Evolutionary conservation across 768 basidiomycete species (phyloP).

Genomic region (Dacryopinax primogenitus): DNA sequence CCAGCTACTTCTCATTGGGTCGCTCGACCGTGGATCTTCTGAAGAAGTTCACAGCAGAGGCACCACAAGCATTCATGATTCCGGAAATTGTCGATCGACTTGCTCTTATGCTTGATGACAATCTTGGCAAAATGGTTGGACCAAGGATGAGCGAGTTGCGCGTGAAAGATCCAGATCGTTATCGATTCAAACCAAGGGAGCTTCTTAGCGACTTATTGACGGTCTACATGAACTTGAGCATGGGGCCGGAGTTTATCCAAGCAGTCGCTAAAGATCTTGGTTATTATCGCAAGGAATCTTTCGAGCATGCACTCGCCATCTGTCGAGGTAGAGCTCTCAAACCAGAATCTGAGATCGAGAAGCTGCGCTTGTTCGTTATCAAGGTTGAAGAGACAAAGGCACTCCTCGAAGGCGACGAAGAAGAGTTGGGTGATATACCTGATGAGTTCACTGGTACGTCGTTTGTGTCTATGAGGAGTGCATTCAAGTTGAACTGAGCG

Average conservation of each 20-base stretch:
- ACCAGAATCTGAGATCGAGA: conserved; percentile 59
- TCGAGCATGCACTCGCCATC: conserved; percentile 61
- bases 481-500: conserved; percentile 13
- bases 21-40: conserved; percentile 81
- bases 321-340: conserved; percentile 54
- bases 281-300: conserved; percentile 74
- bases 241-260: conserved; percentile 60
- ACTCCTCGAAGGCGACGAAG: conserved; percentile 68
- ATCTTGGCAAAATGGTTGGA: conserved; percentile 77
- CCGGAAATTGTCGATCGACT: conserved; percentile 90
- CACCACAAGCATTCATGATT: conserved; percentile 85
- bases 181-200: conserved; percentile 71
- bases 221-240: conserved; percentile 79
- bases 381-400: conserved; percentile 75
- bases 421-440: conserved; percentile 83
- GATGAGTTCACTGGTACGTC: conserved; percentile 83
- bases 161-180: conserved; percentile 76
- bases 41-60: conserved; percentile 83
- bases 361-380: conserved; percentile 53
- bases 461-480: too few species aligned
- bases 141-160: conserved; percentile 76
- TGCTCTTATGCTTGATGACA: conserved; percentile 94
- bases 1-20: conserved; percentile 75
- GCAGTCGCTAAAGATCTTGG: conserved; percentile 91
- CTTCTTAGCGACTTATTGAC: conserved; percentile 78